phyloP scores from a whole-genome alignment of 805 yeast species.

The Yarrowia hollandica region DNA sequence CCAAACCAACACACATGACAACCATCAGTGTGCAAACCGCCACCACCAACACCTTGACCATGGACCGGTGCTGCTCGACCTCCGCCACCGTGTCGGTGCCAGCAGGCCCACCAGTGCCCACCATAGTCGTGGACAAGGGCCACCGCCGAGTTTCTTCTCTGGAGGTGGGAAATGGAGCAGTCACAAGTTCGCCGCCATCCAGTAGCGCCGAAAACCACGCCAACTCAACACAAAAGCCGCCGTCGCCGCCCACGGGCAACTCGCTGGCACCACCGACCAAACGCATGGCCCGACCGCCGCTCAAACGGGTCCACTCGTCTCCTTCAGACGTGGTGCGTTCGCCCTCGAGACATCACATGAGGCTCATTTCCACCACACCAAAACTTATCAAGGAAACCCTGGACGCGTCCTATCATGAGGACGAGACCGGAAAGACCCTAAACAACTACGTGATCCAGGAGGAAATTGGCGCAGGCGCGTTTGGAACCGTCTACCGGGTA shows the following conservation, averaged over 20 bases:
- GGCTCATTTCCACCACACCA: constrained; percentile 40
- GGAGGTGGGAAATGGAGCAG: background rate
- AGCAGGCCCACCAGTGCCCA: too few species aligned
- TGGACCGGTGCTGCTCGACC: constrained; percentile 18
- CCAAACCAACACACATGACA: background rate
- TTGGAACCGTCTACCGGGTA: constrained; percentile 84
- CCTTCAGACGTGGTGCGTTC: constrained; percentile 38
- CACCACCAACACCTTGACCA: constrained; percentile 3
- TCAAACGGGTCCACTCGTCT: constrained; percentile 41
- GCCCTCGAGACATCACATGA: constrained; percentile 43
- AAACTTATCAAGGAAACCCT: constrained; percentile 43
- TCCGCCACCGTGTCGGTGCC: constrained; percentile 16
- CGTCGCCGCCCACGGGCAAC: background rate
- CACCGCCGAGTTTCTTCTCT: constrained; percentile 8
- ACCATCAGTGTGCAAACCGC: constrained; percentile 19
- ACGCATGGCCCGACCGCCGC: constrained; percentile 19
- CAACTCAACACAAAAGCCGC: background rate
- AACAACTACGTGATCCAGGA: constrained; percentile 63
- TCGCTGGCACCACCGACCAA: constrained; percentile 1
- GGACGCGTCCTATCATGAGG: constrained; percentile 37
- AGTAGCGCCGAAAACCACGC: background rate
- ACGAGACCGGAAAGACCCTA: constrained; percentile 38
- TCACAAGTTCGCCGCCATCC: background rate
- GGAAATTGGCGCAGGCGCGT: constrained; percentile 86
- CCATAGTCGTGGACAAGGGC: constrained; percentile 18